A percentile compares a stretch with the other conserved stretches of the same genome.
These are phyloP conservation scores for Podaxis carcinomalis DNA, from an alignment of 768 basidiomycete genomes.

Conservation along the genomic window DNA sequence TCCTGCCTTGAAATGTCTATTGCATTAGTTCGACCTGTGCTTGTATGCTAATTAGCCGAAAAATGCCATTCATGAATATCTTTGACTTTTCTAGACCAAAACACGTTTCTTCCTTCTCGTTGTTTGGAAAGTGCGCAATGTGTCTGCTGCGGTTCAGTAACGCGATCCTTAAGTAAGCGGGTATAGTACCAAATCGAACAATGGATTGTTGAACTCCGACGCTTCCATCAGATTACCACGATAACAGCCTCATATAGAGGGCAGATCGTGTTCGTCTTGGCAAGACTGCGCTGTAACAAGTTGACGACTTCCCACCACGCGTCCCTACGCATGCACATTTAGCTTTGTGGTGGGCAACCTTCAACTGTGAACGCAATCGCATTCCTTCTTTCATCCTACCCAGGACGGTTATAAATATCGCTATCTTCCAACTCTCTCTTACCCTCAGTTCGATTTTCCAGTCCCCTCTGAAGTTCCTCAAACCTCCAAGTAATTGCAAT, in stretches of 20 bases:
- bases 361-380: conserved; percentile 5
- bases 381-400: not conserved
- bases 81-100: not conserved
- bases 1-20: not conserved
- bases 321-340: not conserved
- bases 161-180: not conserved
- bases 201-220: conserved; percentile 3
- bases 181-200: not conserved
- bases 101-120: too few species aligned
- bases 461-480: not conserved
- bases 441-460: not conserved
- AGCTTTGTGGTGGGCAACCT: conserved; percentile 8
- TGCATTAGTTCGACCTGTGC: conserved; percentile 7
- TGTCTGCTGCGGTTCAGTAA: not conserved
- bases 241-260: conserved; percentile 3
- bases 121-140: not conserved
- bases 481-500: not conserved
- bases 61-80: conserved; percentile 1
- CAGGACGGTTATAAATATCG: conserved; percentile 2
- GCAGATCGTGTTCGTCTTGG: not conserved
- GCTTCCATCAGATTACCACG: conserved; percentile 7
- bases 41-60: conserved; percentile 3
- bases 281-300: conserved; percentile 1
- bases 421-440: not conserved
- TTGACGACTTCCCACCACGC: conserved; percentile 12